These are phyloP conservation scores for Dacryopinax spathularia DNA, from an alignment of 768 basidiomycete genomes.

Conservation along the genomic window DNA sequence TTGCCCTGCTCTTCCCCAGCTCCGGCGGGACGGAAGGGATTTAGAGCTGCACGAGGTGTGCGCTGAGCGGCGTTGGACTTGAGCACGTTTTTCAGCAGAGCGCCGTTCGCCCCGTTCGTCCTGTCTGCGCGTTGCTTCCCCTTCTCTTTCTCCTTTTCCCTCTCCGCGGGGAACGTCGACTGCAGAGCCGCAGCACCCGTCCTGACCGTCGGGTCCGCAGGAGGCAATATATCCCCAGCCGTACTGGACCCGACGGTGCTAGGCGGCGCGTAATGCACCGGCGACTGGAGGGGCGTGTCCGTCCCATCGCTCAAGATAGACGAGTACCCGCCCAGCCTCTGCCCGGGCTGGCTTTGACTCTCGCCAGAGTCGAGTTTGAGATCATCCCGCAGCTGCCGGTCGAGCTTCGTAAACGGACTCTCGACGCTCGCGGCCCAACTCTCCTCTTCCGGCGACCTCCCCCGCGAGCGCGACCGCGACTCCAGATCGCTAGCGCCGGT, in stretches of 20 bases:
- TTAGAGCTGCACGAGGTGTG: conserved; percentile 38
- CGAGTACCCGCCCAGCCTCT: not conserved
- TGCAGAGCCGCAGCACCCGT: not conserved
- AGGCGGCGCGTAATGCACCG: not conserved
- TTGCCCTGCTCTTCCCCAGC: conserved; percentile 34
- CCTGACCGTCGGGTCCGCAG: not conserved
- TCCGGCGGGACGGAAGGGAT: conserved; percentile 55
- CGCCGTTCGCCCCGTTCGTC: conserved; percentile 15
- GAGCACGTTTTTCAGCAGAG: conserved; percentile 16
- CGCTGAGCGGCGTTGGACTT: conserved; percentile 33
- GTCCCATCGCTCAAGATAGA: not conserved
- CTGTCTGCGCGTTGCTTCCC: not conserved
- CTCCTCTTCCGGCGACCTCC: conserved; percentile 7
- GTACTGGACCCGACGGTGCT: not conserved
- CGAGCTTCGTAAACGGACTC: conserved; percentile 52
- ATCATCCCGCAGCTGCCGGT: conserved; percentile 17
- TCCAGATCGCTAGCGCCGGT: conserved; percentile 29
- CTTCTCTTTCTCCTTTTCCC: not conserved
- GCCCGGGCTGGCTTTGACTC: not conserved
- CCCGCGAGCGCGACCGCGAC: not conserved
- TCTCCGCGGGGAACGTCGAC: not conserved
- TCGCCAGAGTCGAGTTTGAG: conserved; percentile 13
- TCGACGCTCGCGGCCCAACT: conserved; percentile 59
- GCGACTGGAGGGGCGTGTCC: not conserved
- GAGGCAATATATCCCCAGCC: not conserved